Evolutionary conservation across 2,329 filamentous ascomycete genomes (phyloP).

Genomic region (Hypoxylon sp.): DNA sequence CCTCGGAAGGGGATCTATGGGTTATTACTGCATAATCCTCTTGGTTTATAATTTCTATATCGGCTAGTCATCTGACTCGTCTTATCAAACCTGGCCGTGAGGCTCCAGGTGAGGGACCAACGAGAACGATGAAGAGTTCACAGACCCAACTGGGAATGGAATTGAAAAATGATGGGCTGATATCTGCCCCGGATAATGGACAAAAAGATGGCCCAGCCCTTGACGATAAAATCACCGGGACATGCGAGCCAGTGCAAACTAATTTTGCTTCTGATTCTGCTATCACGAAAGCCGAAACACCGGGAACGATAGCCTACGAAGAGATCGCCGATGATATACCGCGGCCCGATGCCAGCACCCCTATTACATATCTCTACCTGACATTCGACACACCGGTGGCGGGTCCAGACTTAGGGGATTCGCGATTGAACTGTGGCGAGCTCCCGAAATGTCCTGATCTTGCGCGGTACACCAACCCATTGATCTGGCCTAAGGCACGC

Average conservation of each 20-base stretch:
- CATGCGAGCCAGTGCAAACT: slow-evolving; percentile 15
- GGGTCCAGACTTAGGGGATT: slow-evolving; percentile 52
- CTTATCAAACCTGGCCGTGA: not conserved
- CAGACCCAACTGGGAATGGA: slow-evolving; percentile 9
- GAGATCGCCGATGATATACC: slow-evolving; percentile 1
- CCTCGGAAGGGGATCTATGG: not conserved
- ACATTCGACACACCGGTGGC: slow-evolving; percentile 72
- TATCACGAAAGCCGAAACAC: slow-evolving; percentile 3
- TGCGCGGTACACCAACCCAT: slow-evolving; percentile 75
- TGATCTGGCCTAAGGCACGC: slow-evolving; percentile 76
- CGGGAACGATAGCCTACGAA: slow-evolving; percentile 5
- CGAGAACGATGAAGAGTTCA: not conserved
- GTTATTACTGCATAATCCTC: not conserved
- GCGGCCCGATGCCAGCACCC: slow-evolving; percentile 32
- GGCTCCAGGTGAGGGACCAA: too few relatives aligned
- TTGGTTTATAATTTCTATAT: not conserved
- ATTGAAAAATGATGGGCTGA: not conserved
- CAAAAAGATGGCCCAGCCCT: too few relatives aligned
- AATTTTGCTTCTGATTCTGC: not conserved
- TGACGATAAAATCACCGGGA: slow-evolving; percentile 12
- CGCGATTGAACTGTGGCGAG: slow-evolving; percentile 45
- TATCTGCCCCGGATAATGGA: not conserved
- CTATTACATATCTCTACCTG: slow-evolving; percentile 69
- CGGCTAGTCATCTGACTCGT: not conserved
- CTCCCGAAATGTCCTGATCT: slow-evolving; percentile 74